A percentile compares a stretch with the other conserved stretches of the same genome.
These are phyloP conservation scores for Teratosphaeria pseudoeucalypti DNA, from an alignment of 2,329 filamentous ascomycete species.

Conservation along the genomic window DNA sequence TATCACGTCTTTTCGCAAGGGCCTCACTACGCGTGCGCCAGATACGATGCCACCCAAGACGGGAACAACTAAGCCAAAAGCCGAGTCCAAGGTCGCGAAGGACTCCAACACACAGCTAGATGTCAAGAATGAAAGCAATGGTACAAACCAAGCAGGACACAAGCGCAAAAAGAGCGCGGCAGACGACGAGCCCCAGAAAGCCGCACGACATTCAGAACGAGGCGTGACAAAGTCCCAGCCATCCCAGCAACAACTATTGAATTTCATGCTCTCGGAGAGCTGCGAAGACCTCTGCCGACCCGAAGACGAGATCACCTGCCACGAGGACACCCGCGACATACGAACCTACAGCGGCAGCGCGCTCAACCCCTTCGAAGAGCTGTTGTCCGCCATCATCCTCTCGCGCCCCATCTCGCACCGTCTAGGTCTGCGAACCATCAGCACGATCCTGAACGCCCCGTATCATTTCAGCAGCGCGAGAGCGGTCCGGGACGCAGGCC, in stretches of 20 bases:
- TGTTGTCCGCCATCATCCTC: slow-evolving; percentile 34
- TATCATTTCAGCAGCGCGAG: slow-evolving; percentile 28
- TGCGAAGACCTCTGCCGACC: slow-evolving; percentile 24
- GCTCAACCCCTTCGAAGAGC: slow-evolving; percentile 35
- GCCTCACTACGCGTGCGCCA: neutral
- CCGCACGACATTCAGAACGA: slow-evolving; percentile 20
- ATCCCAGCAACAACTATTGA: slow-evolving; percentile 21
- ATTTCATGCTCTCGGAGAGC: slow-evolving; percentile 23
- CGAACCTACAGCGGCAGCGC: slow-evolving; percentile 23
- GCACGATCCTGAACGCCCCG: slow-evolving; percentile 35
- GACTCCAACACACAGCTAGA: neutral
- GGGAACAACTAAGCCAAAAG: neutral
- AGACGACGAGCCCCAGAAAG: slow-evolving; percentile 14
- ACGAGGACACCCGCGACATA: slow-evolving; percentile 17
- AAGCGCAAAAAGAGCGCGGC: slow-evolving; percentile 9
- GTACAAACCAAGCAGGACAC: slow-evolving; percentile 1
- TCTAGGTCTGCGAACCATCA: slow-evolving; percentile 34
- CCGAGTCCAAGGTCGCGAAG: neutral
- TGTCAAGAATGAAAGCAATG: neutral
- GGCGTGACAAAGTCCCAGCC: slow-evolving; percentile 14
- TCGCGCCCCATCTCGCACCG: slow-evolving; percentile 35
- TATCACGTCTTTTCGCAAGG: neutral
- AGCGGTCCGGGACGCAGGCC: slow-evolving; percentile 27
- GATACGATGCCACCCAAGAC: neutral
- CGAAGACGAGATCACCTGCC: slow-evolving; percentile 23